Evolutionary conservation across 441 rosid genomes (phyloP).

Genomic region (Hura crepitans): DNA sequence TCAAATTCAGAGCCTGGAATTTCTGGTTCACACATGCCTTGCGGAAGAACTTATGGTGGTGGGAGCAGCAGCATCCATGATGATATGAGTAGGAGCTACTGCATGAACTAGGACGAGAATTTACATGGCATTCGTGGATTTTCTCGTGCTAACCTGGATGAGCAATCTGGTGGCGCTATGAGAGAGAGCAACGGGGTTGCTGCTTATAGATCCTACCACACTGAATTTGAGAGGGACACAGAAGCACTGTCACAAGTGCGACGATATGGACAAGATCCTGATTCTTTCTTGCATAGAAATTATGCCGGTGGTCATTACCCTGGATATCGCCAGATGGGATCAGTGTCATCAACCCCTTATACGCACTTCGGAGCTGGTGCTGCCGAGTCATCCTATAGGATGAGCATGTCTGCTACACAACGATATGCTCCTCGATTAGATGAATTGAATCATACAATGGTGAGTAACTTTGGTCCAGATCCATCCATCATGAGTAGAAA

Average conservation of each 20-base stretch:
- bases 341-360: conserved; percentile 29
- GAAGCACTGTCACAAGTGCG: conserved; percentile 28
- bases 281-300: conserved; percentile 23
- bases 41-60: conserved; percentile 33
- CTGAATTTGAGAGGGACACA: conserved; percentile 27
- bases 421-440: conserved; percentile 60
- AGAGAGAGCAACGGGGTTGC: conserved; percentile 23
- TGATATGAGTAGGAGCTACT: conserved; percentile 34
- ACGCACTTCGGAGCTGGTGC: conserved; percentile 22
- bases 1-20: conserved; percentile 19
- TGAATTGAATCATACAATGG: conserved; percentile 44
- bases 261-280: conserved; percentile 33
- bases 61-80: conserved; percentile 26
- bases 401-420: conserved; percentile 42
- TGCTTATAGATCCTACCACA: conserved; percentile 31
- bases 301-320: conserved; percentile 26
- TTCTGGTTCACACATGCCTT: conserved; percentile 24
- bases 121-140: conserved; percentile 22
- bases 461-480: conserved; percentile 33
- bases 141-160: conserved; percentile 24
- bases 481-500: conserved; percentile 25
- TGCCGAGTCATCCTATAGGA: conserved; percentile 32
- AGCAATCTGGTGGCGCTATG: conserved; percentile 13
- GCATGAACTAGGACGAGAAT: conserved; percentile 29
- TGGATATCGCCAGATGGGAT: conserved; percentile 26